A percentile compares a stretch with the other conserved stretches of the same genome.
Evolutionary conservation across 2,329 filamentous ascomycete genomes (phyloP).

Genomic region (Penicillium sp.): DNA sequence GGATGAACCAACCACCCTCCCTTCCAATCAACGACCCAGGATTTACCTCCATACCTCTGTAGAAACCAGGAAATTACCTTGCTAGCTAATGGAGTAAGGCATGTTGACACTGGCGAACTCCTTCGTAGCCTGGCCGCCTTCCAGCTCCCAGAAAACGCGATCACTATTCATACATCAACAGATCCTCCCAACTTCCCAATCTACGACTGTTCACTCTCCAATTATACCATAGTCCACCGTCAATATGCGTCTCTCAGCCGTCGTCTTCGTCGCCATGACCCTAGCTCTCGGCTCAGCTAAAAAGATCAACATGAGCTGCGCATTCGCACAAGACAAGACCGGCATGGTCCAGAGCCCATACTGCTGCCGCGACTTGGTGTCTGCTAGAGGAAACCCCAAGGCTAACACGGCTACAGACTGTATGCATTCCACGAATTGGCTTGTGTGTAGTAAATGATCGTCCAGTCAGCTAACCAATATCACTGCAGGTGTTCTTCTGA

Average conservation of each 20-base stretch:
- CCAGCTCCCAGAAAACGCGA: conserved; percentile 1
- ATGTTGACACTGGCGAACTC: conserved; percentile 4
- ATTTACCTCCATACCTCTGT: conserved; percentile 9
- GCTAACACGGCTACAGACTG: conserved; percentile 25
- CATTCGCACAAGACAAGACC: conserved; percentile 26
- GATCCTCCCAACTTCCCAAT: not conserved
- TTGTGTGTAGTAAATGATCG: not conserved
- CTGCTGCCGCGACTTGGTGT: conserved; percentile 29
- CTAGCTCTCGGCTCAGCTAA: conserved; percentile 20
- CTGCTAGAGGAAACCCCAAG: conserved; percentile 19
- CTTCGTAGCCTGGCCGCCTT: conserved; percentile 9
- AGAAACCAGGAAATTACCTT: conserved; percentile 4
- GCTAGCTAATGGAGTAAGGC: conserved; percentile 15
- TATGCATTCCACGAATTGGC: conserved; percentile 11
- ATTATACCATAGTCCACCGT: not conserved
- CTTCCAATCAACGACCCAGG: conserved; percentile 12
- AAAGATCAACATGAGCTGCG: conserved; percentile 29
- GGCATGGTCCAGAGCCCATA: conserved; percentile 30
- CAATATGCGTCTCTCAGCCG: conserved; percentile 23
- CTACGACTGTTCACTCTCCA: not conserved
- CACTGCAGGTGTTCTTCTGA: conserved; percentile 13
- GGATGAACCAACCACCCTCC: conserved; percentile 10
- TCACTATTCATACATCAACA: not conserved
- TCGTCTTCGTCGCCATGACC: conserved; percentile 13
- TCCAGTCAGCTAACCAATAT: conserved; percentile 11